A percentile compares a stretch with the other conserved stretches of the same genome.
These are phyloP conservation scores for Punica granatum DNA, from an alignment of 345 rosid genomes.

Conservation along the genomic window DNA sequence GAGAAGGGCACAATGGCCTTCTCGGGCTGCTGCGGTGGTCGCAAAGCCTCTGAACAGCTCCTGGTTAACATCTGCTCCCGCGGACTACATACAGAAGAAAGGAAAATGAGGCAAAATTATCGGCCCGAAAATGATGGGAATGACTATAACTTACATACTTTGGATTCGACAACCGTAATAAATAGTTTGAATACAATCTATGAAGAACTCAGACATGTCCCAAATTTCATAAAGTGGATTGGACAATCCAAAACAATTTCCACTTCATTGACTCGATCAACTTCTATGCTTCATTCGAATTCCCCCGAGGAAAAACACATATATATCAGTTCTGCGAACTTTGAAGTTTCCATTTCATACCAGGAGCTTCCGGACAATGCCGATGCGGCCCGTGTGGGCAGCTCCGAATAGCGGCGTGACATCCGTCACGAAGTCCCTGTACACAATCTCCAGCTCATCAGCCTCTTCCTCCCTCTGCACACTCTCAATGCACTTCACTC, in stretches of 20 bases:
- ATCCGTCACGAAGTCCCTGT: conserved; percentile 31
- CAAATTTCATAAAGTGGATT: not conserved
- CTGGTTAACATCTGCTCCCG: conserved; percentile 35
- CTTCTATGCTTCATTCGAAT: not conserved
- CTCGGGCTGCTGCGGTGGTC: conserved; percentile 32
- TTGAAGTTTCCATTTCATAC: conserved; percentile 6
- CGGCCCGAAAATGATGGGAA: not conserved
- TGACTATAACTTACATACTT: too few relatives aligned
- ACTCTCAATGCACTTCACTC: conserved; percentile 24
- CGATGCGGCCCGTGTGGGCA: conserved; percentile 25
- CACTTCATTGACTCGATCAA: not conserved
- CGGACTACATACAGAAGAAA: conserved; percentile 12
- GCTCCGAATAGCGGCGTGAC: conserved; percentile 31
- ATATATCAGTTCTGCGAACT: not conserved
- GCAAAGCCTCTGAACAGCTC: conserved; percentile 32
- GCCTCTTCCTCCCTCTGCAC: conserved; percentile 27
- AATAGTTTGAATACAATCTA: not conserved
- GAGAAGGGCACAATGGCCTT: conserved; percentile 27
- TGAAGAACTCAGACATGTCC: not conserved
- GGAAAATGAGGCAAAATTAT: not conserved
- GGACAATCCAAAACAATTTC: not conserved
- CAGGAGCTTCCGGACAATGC: conserved; percentile 24
- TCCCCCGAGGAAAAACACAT: not conserved
- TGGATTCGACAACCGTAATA: not conserved
- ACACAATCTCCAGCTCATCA: conserved; percentile 25